phyloP scores from a whole-genome alignment of 805 yeast species.

The Yarrowia porcina region DNA sequence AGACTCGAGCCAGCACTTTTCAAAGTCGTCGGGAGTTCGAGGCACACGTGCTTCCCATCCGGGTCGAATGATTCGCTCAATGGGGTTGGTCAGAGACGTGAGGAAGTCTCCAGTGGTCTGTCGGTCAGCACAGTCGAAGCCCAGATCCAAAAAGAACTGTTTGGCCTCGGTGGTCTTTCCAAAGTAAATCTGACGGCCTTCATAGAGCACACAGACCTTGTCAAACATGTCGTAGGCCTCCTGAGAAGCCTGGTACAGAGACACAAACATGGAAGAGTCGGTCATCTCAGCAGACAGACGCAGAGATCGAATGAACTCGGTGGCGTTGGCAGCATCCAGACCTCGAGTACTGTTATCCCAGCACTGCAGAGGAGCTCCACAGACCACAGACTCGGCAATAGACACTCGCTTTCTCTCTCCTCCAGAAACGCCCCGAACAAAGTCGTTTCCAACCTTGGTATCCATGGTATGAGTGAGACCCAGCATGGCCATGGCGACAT shows the following conservation, averaged over 20 bases:
- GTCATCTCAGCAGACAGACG: conserved; percentile 5
- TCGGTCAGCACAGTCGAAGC: conserved; percentile 53
- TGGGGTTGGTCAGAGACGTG: conserved; percentile 54
- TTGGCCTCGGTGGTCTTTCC: conserved; percentile 53
- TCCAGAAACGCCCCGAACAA: background rate
- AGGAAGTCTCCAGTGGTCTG: conserved; percentile 60
- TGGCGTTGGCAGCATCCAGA: conserved; percentile 9
- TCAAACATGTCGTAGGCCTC: conserved; percentile 7
- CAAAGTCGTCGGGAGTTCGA: conserved; percentile 51
- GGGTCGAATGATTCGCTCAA: conserved; percentile 45
- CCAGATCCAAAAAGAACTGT: conserved; percentile 51
- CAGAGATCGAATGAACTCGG: conserved; percentile 1
- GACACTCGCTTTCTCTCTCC: conserved; percentile 10
- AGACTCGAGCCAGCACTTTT: conserved; percentile 48
- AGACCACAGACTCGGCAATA: background rate
- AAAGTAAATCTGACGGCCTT: conserved; percentile 39
- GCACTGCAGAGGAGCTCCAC: conserved; percentile 5
- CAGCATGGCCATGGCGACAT: conserved; percentile 8
- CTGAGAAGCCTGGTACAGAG: conserved; percentile 5
- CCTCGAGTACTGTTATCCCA: conserved; percentile 8
- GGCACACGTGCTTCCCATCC: conserved; percentile 53
- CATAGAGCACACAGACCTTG: background rate
- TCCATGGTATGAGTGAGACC: conserved; percentile 10
- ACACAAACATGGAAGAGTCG: conserved; percentile 6
- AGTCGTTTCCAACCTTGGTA: conserved; percentile 4